These are phyloP conservation scores for Fusarium sp. DNA, from an alignment of 2,329 filamentous ascomycete species.

Conservation along the genomic window DNA sequence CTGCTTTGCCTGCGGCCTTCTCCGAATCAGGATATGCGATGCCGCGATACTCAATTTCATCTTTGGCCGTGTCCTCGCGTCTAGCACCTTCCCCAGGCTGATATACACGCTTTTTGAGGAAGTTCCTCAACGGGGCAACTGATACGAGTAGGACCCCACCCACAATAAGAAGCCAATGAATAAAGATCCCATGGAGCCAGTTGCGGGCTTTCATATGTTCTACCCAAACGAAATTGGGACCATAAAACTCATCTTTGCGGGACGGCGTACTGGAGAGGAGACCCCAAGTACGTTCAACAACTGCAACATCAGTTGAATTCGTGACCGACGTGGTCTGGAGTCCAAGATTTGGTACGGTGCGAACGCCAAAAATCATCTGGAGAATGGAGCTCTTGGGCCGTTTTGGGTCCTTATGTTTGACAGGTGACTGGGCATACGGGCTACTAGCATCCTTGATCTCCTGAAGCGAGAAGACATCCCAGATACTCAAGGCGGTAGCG, in stretches of 20 bases:
- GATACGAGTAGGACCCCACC: constrained; percentile 56
- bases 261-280: constrained; percentile 58
- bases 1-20: constrained; percentile 56
- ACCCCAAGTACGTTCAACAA: constrained; percentile 72
- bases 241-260: constrained; percentile 61
- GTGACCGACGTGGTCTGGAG: constrained; percentile 63
- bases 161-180: constrained; percentile 60
- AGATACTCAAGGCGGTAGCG: constrained; percentile 69
- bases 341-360: constrained; percentile 61
- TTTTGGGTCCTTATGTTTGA: constrained; percentile 53
- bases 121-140: constrained; percentile 55
- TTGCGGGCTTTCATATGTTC: constrained; percentile 64
- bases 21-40: constrained; percentile 69
- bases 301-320: constrained; percentile 59
- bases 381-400: constrained; percentile 46
- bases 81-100: constrained; percentile 65
- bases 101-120: constrained; percentile 56
- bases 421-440: constrained; percentile 67
- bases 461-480: constrained; percentile 61
- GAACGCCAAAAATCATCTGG: constrained; percentile 60
- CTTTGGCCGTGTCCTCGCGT: constrained; percentile 62
- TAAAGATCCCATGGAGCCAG: constrained; percentile 58
- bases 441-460: constrained; percentile 56
- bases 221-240: constrained; percentile 67
- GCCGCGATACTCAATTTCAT: constrained; percentile 70